phyloP scores from a whole-genome alignment of 2,329 filamentous ascomycete species.

The Fusarium floridanum region DNA sequence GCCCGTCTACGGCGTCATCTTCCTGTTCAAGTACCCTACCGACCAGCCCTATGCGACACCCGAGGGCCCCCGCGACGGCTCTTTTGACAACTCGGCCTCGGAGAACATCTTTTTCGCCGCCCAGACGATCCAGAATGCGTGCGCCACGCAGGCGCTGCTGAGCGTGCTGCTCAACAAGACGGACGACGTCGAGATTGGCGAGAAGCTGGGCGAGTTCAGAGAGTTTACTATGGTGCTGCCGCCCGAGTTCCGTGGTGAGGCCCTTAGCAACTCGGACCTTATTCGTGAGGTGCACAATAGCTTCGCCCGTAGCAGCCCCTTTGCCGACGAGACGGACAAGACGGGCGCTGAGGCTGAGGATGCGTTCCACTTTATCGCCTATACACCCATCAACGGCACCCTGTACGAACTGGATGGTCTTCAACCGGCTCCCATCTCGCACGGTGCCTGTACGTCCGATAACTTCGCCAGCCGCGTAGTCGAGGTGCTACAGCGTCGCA shows the following conservation, averaged over 20 bases:
- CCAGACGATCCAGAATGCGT: slow-evolving; percentile 98
- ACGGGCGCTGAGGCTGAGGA: slow-evolving; percentile 78
- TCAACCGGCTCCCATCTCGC: slow-evolving; percentile 91
- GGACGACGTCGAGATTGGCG: slow-evolving; percentile 77
- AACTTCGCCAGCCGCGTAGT: slow-evolving; percentile 86
- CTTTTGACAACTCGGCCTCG: slow-evolving; percentile 80
- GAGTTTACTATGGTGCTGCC: slow-evolving; percentile 90
- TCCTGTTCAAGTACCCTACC: slow-evolving; percentile 96
- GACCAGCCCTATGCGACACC: slow-evolving; percentile 71
- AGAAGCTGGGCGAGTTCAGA: slow-evolving; percentile 80
- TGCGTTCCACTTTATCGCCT: slow-evolving; percentile 97
- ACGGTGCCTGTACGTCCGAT: slow-evolving; percentile 78
- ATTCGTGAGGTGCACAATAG: slow-evolving; percentile 89
- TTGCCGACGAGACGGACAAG: slow-evolving; percentile 86
- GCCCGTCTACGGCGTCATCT: slow-evolving; percentile 94
- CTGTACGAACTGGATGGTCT: slow-evolving; percentile 97
- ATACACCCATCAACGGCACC: slow-evolving; percentile 81
- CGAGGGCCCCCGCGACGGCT: slow-evolving; percentile 81
- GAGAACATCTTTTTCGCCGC: slow-evolving; percentile 91
- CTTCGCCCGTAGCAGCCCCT: slow-evolving; percentile 89
- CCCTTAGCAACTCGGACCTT: slow-evolving; percentile 72
- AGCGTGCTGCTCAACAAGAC: slow-evolving; percentile 91
- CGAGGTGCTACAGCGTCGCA: slow-evolving; percentile 85
- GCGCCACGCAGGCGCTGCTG: slow-evolving; percentile 94
- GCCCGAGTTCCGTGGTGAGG: slow-evolving; percentile 74